Evolutionary conservation across 495 filamentous ascomycete species (phyloP).

Genomic region (Aspergillus affinis): DNA sequence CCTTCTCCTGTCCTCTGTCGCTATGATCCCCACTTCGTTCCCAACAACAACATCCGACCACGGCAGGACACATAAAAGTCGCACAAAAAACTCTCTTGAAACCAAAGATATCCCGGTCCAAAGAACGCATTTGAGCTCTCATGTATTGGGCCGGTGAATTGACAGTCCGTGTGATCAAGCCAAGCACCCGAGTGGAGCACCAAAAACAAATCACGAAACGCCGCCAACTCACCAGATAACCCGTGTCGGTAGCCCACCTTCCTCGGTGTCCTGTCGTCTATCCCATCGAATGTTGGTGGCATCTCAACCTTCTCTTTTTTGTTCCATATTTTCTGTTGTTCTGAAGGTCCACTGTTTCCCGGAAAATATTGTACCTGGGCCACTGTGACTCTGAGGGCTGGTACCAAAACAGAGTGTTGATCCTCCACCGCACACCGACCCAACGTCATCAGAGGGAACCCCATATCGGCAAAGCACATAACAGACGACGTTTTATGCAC

Average conservation of each 20-base stretch:
- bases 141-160: not conserved
- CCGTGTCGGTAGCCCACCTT: not conserved
- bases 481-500: not conserved
- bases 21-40: not conserved
- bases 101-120: not conserved
- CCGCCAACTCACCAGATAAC: constrained; percentile 8
- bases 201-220: constrained; percentile 5
- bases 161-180: not conserved
- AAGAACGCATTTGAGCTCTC: not conserved
- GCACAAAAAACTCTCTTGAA: not conserved
- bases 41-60: not conserved
- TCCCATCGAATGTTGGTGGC: not conserved
- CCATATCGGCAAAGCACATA: not conserved
- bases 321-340: not conserved
- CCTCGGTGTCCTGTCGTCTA: not conserved
- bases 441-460: not conserved
- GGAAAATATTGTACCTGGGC: not conserved
- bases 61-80: not conserved
- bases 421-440: not conserved
- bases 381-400: not conserved
- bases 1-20: not conserved
- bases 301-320: not conserved
- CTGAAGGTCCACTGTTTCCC: not conserved
- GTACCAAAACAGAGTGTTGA: constrained; percentile 3
- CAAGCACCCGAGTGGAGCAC: constrained; percentile 11